These are phyloP conservation scores for Paramecium octaurelia DNA, from an alignment of 73 alveolate species.

Conservation along the genomic window DNA sequence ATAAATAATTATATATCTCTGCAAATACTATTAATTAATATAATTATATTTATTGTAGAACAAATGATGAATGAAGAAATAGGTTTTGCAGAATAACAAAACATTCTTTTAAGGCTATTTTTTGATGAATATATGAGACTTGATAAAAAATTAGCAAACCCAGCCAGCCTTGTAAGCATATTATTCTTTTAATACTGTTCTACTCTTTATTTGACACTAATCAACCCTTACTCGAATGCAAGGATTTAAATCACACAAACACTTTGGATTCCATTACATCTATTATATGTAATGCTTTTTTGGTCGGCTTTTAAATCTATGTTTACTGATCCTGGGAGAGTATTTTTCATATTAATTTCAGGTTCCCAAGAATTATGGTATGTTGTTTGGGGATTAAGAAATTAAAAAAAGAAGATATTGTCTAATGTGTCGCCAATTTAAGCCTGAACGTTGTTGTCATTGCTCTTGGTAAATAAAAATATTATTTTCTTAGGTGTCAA, in stretches of 20 bases:
- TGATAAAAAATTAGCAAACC: too few species aligned
- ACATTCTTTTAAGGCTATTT: too few species aligned
- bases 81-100: too few species aligned
- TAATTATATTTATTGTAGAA: too few species aligned
- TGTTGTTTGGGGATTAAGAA: conserved; percentile 84
- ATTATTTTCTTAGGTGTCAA: conserved; percentile 46
- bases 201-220: background rate
- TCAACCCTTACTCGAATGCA: background rate
- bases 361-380: conserved; percentile 89
- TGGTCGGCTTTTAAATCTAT: conserved; percentile 76
- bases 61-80: background rate
- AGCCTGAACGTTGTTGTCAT: conserved; percentile 91
- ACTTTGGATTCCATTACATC: conserved; percentile 54
- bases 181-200: too few species aligned
- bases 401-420: conserved; percentile 85
- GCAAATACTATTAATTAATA: too few species aligned
- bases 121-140: too few species aligned
- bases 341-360: background rate
- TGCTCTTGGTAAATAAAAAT: conserved; percentile 60
- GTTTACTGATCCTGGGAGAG: conserved; percentile 83
- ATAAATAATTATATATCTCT: too few species aligned
- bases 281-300: conserved; percentile 66
- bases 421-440: conserved; percentile 87
- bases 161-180: background rate
- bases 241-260: background rate